These are phyloP conservation scores for Pseudopyrenochaeta lycopersici DNA, from an alignment of 2,329 filamentous ascomycete genomes.

Conservation along the genomic window DNA sequence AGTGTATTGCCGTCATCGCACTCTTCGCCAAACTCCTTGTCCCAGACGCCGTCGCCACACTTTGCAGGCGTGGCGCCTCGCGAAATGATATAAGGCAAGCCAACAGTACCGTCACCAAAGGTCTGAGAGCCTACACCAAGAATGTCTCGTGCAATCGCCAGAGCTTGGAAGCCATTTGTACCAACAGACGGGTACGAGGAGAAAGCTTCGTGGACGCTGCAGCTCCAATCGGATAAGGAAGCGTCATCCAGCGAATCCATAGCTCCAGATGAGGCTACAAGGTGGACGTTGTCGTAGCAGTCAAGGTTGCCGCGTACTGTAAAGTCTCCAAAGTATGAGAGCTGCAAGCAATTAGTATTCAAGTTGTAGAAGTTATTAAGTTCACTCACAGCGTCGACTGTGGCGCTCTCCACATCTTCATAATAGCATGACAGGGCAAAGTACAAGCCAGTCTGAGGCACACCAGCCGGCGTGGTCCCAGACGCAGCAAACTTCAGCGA, in stretches of 20 bases:
- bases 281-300: constrained; percentile 27
- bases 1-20: constrained; percentile 24
- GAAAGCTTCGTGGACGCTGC: constrained; percentile 29
- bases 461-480: constrained; percentile 16
- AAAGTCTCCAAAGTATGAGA: constrained; percentile 25
- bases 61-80: constrained; percentile 27
- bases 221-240: constrained; percentile 22
- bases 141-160: constrained; percentile 26
- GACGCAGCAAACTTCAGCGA: constrained; percentile 24
- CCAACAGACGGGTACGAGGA: constrained; percentile 22
- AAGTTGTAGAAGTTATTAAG: not conserved
- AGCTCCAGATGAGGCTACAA: constrained; percentile 19
- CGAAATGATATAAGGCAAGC: constrained; percentile 26
- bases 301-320: constrained; percentile 23
- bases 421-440: constrained; percentile 27
- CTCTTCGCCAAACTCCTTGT: constrained; percentile 22
- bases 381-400: constrained; percentile 17
- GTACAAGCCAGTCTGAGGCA: constrained; percentile 22
- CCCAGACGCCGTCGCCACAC: constrained; percentile 28
- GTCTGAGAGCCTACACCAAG: constrained; percentile 19
- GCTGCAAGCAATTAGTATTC: constrained; percentile 5
- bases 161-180: constrained; percentile 22
- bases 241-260: constrained; percentile 21
- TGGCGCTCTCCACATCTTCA: constrained; percentile 7
- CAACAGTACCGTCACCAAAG: constrained; percentile 24